Conservation (phyloP, 2,329 filamentous ascomycete species). For the Lomentospora prolificans region DNA sequence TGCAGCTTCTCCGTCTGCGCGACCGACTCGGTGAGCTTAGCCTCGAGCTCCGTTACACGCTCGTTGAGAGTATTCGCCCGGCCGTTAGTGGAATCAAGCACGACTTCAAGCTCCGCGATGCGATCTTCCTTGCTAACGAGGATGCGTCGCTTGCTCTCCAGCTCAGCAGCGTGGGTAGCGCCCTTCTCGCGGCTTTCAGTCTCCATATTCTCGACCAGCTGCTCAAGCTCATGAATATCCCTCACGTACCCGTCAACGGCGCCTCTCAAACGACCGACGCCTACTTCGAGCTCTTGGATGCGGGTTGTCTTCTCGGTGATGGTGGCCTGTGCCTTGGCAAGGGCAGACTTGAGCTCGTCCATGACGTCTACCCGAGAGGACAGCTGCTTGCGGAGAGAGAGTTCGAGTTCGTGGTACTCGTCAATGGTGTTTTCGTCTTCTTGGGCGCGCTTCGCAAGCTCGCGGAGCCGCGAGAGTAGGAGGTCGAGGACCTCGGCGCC, state of each 20-base stretch:
- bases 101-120: constrained; percentile 32
- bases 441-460: constrained; percentile 33
- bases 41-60: constrained; percentile 28
- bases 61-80: constrained; percentile 27
- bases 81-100: constrained; percentile 30
- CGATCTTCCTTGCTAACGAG: constrained; percentile 26
- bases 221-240: constrained; percentile 45
- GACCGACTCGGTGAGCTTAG: constrained; percentile 23
- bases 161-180: constrained; percentile 22
- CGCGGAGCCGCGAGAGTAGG: constrained; percentile 38
- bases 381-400: constrained; percentile 46
- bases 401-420: constrained; percentile 48
- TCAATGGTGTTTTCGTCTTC: constrained; percentile 47
- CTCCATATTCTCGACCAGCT: constrained; percentile 39
- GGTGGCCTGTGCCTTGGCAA: constrained; percentile 21
- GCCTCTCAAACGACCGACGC: constrained; percentile 38
- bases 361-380: constrained; percentile 40
- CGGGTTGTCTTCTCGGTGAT: constrained; percentile 5
- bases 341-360: constrained; percentile 34
- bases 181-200: constrained; percentile 20
- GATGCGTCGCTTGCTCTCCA: constrained; percentile 21
- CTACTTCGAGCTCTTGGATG: constrained; percentile 38
- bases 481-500: constrained; percentile 48
- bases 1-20: constrained; percentile 10
- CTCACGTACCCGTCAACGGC: constrained; percentile 42